Conservation (phyloP, 2,329 filamentous ascomycete species). For the Penicillium fuscoglaucum region DNA sequence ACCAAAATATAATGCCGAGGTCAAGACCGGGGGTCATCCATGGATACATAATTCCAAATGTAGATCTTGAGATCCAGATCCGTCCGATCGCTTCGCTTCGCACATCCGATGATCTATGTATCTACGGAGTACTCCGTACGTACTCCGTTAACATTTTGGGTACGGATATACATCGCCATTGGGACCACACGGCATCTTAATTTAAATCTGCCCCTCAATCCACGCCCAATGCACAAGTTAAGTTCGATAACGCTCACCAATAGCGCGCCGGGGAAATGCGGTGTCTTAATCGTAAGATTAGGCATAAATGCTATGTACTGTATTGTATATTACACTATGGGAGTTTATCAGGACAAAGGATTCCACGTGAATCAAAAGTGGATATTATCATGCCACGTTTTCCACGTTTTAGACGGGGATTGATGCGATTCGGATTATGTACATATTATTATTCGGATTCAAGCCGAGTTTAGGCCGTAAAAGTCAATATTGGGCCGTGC, state of each 20-base stretch:
- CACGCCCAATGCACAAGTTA: background rate
- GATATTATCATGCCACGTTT: background rate
- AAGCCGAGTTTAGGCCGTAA: background rate
- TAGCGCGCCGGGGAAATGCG: background rate
- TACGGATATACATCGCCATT: background rate
- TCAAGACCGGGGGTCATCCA: background rate
- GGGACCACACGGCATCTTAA: background rate
- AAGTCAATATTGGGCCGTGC: conserved; percentile 3
- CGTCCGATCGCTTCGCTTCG: background rate
- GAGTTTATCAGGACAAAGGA: background rate
- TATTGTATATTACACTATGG: background rate
- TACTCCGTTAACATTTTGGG: background rate
- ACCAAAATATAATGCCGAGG: background rate
- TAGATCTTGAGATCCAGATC: background rate
- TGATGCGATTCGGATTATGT: background rate
- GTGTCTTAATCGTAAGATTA: background rate
- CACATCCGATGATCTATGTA: background rate
- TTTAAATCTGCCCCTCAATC: background rate
- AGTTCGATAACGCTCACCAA: background rate
- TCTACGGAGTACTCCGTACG: background rate
- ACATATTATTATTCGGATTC: background rate
- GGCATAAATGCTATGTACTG: background rate
- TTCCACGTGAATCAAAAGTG: background rate
- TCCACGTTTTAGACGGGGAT: background rate
- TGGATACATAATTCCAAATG: background rate